Evolutionary conservation across 2,329 filamentous ascomycete genomes (phyloP), one percentile per base, ranked within the genome.

Genomic region (Colletotrichum agaves): DNA sequence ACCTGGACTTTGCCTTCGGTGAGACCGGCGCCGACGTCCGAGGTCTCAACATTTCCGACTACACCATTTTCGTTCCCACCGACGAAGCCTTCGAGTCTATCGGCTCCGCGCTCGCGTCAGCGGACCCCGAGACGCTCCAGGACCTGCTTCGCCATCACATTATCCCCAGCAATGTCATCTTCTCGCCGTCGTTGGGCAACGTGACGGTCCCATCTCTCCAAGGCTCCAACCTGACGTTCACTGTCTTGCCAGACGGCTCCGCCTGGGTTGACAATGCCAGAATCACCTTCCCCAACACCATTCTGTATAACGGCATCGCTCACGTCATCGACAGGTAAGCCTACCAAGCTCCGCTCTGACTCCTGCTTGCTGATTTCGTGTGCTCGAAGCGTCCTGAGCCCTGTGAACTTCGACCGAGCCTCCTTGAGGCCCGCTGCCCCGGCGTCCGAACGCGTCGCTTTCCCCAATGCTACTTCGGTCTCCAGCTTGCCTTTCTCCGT

Each of bases 51-150:
- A 74, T 77, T 47, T 75, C 74, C 1, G 74, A 95, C 78, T 88
- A 91, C 74, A 97, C 94, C 1, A 79, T 96, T 61, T 97, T 97
- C 73, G 91, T 92, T 3, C 94, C 94, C 0, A 89, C 87, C 1
- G 88, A 97, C 76, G 81, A 84, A 57, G 93, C 93, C 0, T 95
- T 97, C 73, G 87, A 91, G 69, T 75, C 70, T 3, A 76, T 77
- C 5, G 75, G 73, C 31, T 77, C 75, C 4, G 71, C 77, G 0
- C 70, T 76, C 10, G 69, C 64, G 37, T 58, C 66, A 5, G 72
- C 72, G 6, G 72, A 72, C 23, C 10, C 69, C 1, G 62, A 73
- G 37, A 74, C 75, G 4, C 63, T 77, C 12, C 70, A 71, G 33
- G 71, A 72, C 12, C 73, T 78, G 7, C 71, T 78, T 15, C 61